Conservation (phyloP, 345 rosid genomes). For the Isatis tinctoria region DNA sequence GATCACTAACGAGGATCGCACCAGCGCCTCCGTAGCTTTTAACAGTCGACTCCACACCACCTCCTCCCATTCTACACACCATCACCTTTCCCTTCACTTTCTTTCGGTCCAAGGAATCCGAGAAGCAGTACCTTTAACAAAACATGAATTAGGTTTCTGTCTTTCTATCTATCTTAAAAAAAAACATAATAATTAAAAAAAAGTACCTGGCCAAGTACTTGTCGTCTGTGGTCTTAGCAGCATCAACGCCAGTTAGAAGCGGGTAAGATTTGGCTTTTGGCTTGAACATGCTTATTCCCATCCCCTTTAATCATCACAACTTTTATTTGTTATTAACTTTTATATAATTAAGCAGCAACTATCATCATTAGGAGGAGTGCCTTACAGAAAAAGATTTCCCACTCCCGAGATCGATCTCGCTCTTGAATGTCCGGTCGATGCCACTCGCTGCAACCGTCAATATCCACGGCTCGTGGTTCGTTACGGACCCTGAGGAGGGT, state of each 20-base stretch:
- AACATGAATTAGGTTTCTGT: background rate
- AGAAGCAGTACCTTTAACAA: constrained; percentile 45
- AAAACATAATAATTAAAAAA: background rate
- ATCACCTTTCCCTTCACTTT: constrained; percentile 79
- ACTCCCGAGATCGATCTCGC: constrained; percentile 58
- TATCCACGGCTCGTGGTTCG: constrained; percentile 86
- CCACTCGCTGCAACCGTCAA: constrained; percentile 87
- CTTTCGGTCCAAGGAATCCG: constrained; percentile 49
- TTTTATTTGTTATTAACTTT: too few relatives aligned
- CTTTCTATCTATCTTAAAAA: background rate
- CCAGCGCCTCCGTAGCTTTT: constrained; percentile 68
- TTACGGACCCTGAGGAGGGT: constrained; percentile 43
- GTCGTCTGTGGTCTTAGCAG: constrained; percentile 34
- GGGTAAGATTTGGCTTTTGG: constrained; percentile 57
- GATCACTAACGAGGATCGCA: constrained; percentile 41
- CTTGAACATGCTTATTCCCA: constrained; percentile 56
- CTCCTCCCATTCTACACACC: constrained; percentile 41
- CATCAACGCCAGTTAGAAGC: constrained; percentile 72
- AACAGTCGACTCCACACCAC: constrained; percentile 62
- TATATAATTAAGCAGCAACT: too few relatives aligned
- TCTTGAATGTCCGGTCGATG: constrained; percentile 64
- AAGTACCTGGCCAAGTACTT: constrained; percentile 46
- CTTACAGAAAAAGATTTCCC: constrained; percentile 51
- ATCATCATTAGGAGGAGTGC: background rate
- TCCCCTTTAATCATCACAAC: constrained; percentile 40